Percentiles rank a stretch among this genome's conserved stretches.
Evolutionary conservation across 768 basidiomycete species (phyloP).

Genomic region (Termitomyces titanicus): DNA sequence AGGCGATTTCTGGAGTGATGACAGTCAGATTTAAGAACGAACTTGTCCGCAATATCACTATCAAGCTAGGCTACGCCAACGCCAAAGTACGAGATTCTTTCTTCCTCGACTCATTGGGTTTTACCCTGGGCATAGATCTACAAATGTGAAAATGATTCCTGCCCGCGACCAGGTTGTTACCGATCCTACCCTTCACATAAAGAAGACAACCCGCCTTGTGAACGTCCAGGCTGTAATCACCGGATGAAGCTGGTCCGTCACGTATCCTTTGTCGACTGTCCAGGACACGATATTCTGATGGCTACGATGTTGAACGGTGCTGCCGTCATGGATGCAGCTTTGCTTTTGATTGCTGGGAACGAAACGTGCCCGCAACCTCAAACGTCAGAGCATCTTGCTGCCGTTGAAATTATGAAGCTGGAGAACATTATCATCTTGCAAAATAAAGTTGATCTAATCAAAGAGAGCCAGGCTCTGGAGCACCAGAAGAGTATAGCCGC

Average conservation of each 20-base stretch:
- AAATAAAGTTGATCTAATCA: slow-evolving; percentile 98
- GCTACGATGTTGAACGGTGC: slow-evolving; percentile 99
- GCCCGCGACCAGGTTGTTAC: slow-evolving; percentile 93
- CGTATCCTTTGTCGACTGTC: slow-evolving; percentile 98
- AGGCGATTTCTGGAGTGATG: slow-evolving; percentile 97
- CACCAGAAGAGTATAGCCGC: slow-evolving; percentile 94
- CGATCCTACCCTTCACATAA: slow-evolving; percentile 92
- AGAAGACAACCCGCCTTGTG: slow-evolving; percentile 91
- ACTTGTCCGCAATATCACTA: slow-evolving; percentile 97
- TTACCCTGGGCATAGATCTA: slow-evolving; percentile 67
- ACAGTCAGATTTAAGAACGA: slow-evolving; percentile 99
- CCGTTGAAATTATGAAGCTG: slow-evolving; percentile 99
- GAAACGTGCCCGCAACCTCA: slow-evolving; percentile 99
- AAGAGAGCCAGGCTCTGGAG: slow-evolving; percentile 90
- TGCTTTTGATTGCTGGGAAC: slow-evolving; percentile 94
- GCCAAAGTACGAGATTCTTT: slow-evolving; percentile 71
- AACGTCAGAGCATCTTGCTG: slow-evolving; percentile 97
- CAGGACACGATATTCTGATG: slow-evolving; percentile 99
- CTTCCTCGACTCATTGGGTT: slow-evolving; percentile 1
- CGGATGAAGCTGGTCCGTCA: slow-evolving; percentile 92
- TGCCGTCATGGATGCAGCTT: slow-evolving; percentile 98
- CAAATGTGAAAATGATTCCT: slow-evolving; percentile 92
- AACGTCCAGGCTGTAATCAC: slow-evolving; percentile 86
- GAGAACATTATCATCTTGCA: slow-evolving; percentile 97
- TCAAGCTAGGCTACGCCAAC: slow-evolving; percentile 98